A percentile compares a stretch with the other conserved stretches of the same genome.
These are phyloP conservation scores for Bothriochloa decipiens DNA, from an alignment of 176 grass and related monocot genomes.

Conservation along the genomic window DNA sequence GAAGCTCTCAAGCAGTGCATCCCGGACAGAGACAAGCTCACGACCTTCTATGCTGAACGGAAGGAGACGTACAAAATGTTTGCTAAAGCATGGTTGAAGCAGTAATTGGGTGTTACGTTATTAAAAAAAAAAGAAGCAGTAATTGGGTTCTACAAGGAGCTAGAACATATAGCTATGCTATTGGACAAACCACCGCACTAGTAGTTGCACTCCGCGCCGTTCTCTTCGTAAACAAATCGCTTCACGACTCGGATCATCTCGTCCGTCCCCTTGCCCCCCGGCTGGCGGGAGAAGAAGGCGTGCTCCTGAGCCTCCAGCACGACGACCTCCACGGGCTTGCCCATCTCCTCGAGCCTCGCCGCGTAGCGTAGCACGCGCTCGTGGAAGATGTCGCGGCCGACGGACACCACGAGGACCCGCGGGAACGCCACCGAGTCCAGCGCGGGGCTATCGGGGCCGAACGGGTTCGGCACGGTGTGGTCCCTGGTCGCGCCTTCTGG, in stretches of 20 bases:
- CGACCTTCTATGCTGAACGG: no score
- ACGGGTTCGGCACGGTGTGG: constrained; percentile 63
- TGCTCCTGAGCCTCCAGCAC: constrained; percentile 57
- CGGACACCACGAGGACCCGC: constrained; percentile 58
- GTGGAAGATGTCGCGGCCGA: constrained; percentile 49
- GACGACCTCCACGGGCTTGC: constrained; percentile 53
- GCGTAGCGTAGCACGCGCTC: constrained; percentile 59
- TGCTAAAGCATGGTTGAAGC: no score
- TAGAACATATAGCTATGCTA: no score
- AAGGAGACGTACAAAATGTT: no score
- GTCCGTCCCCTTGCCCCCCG: constrained; percentile 31
- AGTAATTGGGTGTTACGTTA: no score
- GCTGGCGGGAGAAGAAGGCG: constrained; percentile 51
- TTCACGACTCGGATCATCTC: constrained; percentile 52
- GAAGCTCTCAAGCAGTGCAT: no score
- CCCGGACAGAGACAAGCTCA: no score
- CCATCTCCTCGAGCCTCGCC: constrained; percentile 43
- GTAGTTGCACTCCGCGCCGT: neutral
- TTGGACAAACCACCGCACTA: no score
- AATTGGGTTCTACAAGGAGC: no score
- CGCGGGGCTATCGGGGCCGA: constrained; percentile 45
- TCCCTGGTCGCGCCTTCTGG: constrained; percentile 54
- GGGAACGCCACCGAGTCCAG: constrained; percentile 41
- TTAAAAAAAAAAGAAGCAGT: no score
- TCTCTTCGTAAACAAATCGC: constrained; percentile 27